Conservation (phyloP, 371 early-diverging fungal genomes). For the Actinomortierella wolfii region DNA sequence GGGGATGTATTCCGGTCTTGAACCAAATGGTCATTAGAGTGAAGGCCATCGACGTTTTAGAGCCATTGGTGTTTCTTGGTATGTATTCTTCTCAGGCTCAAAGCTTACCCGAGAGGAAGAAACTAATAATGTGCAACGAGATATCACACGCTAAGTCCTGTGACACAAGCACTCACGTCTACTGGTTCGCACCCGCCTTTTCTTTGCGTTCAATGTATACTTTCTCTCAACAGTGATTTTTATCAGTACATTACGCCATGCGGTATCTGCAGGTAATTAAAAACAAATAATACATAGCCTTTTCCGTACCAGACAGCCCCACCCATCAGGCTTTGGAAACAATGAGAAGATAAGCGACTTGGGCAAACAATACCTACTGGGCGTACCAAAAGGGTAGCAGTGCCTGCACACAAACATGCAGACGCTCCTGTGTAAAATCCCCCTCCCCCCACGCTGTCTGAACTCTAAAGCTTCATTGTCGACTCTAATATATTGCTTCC, state of each 20-base stretch:
- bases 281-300: neutral
- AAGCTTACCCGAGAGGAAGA: too few species aligned
- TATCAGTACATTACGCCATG: slow-evolving; percentile 72
- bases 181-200: slow-evolving; percentile 1
- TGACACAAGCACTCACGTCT: too few species aligned
- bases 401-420: neutral
- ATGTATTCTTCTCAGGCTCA: slow-evolving; percentile 13
- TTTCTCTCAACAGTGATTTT: slow-evolving; percentile 32
- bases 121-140: too few species aligned
- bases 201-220: neutral
- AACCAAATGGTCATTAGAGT: slow-evolving; percentile 46
- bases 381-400: too few species aligned
- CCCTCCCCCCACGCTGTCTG: neutral
- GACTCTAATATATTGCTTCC: neutral
- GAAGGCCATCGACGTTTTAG: slow-evolving; percentile 71
- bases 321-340: neutral
- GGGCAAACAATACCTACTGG: too few species aligned
- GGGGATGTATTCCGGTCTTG: too few species aligned
- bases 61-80: slow-evolving; percentile 69
- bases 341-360: too few species aligned
- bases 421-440: neutral
- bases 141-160: too few species aligned
- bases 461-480: neutral
- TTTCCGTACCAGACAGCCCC: neutral
- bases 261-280: slow-evolving; percentile 73